These are phyloP conservation scores for Clathrospora elynae DNA, from an alignment of 2,329 filamentous ascomycete genomes.

Conservation along the genomic window DNA sequence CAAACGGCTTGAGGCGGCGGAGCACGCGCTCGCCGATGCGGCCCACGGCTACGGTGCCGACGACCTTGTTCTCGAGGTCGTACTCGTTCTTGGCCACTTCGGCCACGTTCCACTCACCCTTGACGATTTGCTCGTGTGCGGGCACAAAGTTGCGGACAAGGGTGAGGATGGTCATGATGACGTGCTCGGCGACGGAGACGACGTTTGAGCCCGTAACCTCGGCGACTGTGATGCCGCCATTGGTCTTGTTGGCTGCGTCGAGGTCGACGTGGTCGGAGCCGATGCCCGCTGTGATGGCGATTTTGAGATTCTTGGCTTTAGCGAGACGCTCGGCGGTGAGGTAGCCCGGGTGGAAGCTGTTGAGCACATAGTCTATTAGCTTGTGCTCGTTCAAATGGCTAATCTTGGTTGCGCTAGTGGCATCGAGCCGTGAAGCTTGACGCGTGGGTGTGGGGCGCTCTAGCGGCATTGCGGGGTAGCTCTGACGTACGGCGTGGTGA, in stretches of 20 bases:
- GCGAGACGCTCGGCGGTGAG: constrained; percentile 93
- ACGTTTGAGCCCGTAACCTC: constrained; percentile 99
- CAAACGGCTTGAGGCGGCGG: constrained; percentile 92
- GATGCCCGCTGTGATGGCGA: constrained; percentile 95
- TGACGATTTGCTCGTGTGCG: constrained; percentile 89
- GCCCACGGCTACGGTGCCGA: constrained; percentile 95
- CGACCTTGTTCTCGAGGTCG: constrained; percentile 95
- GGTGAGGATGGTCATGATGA: constrained; percentile 96
- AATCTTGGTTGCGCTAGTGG: constrained; percentile 18
- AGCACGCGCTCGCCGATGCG: constrained; percentile 98
- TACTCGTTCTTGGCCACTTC: constrained; percentile 97
- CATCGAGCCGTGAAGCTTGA: constrained; percentile 12
- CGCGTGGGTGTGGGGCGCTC: constrained; percentile 37
- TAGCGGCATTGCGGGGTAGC: constrained; percentile 37
- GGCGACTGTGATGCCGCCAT: constrained; percentile 94
- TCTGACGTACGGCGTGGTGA: constrained; percentile 83
- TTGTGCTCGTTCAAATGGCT: constrained; percentile 15
- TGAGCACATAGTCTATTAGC: constrained; percentile 18
- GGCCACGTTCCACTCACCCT: constrained; percentile 93
- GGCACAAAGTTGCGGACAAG: constrained; percentile 98
- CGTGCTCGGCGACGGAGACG: constrained; percentile 97
- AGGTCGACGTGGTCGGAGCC: constrained; percentile 98
- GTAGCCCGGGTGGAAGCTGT: constrained; percentile 96
- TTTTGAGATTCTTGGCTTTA: constrained; percentile 98
- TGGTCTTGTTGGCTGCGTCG: constrained; percentile 96